Evolutionary conservation across 495 filamentous ascomycete species (phyloP).

Genomic region (Diplogelasinospora grovesii): DNA sequence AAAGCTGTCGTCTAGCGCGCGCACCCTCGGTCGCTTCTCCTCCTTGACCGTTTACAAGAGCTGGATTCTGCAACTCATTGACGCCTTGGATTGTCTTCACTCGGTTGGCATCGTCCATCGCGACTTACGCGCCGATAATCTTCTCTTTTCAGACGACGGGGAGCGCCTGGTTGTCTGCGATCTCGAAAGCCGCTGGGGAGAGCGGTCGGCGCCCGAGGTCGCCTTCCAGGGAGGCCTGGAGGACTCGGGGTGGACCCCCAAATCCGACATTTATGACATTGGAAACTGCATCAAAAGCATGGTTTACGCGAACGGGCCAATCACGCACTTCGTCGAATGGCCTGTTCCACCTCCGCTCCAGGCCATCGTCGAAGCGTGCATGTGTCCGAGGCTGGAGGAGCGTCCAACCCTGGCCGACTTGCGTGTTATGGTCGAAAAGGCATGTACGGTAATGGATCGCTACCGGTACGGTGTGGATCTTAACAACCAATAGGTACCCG

Average conservation of each 20-base stretch:
- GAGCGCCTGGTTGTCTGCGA: conserved; percentile 18
- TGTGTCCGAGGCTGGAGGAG: conserved; percentile 1
- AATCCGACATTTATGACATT: conserved; percentile 2
- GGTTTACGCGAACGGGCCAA: not conserved
- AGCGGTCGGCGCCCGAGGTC: conserved; percentile 10
- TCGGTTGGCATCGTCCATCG: conserved; percentile 24
- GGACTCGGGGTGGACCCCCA: not conserved
- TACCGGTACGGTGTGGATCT: too few species aligned
- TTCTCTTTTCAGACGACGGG: conserved; percentile 16
- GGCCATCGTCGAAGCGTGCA: conserved; percentile 1
- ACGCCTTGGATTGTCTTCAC: conserved; percentile 16
- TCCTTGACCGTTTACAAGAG: conserved; percentile 7
- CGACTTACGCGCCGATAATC: conserved; percentile 24
- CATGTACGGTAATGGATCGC: too few species aligned
- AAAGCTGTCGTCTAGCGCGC: conserved; percentile 8
- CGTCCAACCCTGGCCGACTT: conserved; percentile 1
- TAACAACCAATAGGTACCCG: too few species aligned
- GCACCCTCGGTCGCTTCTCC: conserved; percentile 7
- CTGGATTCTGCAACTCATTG: conserved; percentile 10
- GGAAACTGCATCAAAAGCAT: conserved; percentile 1
- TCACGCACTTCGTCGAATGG: conserved; percentile 1
- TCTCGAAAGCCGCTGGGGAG: conserved; percentile 26
- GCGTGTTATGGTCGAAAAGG: not conserved
- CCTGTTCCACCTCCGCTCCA: conserved; percentile 2
- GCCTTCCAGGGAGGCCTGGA: not conserved